Percentiles rank a stretch among this genome's conserved stretches.
These are phyloP conservation scores for Rhizopogon sp. DNA, from an alignment of 768 basidiomycete genomes.

Conservation along the genomic window DNA sequence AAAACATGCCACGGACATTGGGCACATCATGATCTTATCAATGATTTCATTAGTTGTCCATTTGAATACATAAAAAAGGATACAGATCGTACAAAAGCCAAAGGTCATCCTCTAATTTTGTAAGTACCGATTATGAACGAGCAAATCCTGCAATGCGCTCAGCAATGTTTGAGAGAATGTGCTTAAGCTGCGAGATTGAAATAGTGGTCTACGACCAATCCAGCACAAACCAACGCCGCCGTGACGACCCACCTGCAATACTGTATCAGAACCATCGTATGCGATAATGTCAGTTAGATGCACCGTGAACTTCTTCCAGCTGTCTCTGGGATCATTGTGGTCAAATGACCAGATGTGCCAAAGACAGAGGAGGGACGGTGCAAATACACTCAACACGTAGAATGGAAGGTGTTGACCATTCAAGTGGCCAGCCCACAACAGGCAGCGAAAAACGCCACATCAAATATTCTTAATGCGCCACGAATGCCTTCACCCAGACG, in stretches of 20 bases:
- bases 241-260: not conserved
- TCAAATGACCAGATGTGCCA: not conserved
- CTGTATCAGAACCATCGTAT: not conserved
- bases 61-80: no score
- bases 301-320: not conserved
- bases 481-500: constrained; percentile 60
- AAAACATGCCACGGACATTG: no score
- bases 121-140: no score
- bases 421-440: constrained; percentile 47
- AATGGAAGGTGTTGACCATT: constrained; percentile 40
- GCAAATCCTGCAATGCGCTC: no score
- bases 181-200: not conserved
- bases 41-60: no score
- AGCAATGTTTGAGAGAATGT: no score
- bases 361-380: not conserved
- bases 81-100: no score
- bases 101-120: no score
- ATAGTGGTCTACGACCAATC: not conserved
- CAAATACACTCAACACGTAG: not conserved
- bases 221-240: not conserved
- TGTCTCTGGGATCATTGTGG: not conserved
- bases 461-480: constrained; percentile 50
- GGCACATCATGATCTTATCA: no score
- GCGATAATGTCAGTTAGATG: not conserved
- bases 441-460: constrained; percentile 45